Base-by-base conservation (phyloP, 1,139 yeast genomes). In the Torulaspora globosa region DNA sequence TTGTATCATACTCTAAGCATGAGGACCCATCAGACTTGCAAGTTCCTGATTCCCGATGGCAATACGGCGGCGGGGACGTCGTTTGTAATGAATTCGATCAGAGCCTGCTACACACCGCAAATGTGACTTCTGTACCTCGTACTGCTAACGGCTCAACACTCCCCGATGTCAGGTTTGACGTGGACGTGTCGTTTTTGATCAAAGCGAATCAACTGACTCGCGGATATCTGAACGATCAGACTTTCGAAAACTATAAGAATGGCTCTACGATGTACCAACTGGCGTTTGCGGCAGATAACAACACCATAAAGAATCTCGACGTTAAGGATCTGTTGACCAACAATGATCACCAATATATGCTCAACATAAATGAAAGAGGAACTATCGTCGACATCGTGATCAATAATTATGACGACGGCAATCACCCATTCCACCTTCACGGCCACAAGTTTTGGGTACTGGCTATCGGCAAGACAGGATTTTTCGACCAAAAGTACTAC, bases 391-490 rank as follows among this genome's bases (percentile, higher is more conserved):
- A 86, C 59, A 69, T 86, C 48, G 78, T 83, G 8, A 62, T 86
- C 34, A 84, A 84, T 63, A 84, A 85, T 55, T 68, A 70, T 51
- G 95, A 86, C 65, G 84, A 88, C 42, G 94, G 94, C 61, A 79
- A 77, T 50, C 95, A 86, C 67, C 95, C 95, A 14, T 84, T 86
- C 79, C 95, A 86, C 63, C 71, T 86, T 56, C 95, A 86, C 58
- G 95, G 95, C 36, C 90, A 85, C 66, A 75, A 72, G 51, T 84
- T 85, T 74, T 90, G 87, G 74, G 73, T 84, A 8, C 62, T 84
- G 48, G 73, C 74, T 36, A 71, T 82, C 57, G 79, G 76, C 43
- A 70, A 68, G 6, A 71, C 47, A 66, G 79, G 62, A 71, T 79
- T 56, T 70, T 70, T 38, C 38, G 46, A 48, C 12, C 46, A 48